Conservation (phyloP, 768 basidiomycete genomes). For the Flagelloscypha sp. region DNA sequence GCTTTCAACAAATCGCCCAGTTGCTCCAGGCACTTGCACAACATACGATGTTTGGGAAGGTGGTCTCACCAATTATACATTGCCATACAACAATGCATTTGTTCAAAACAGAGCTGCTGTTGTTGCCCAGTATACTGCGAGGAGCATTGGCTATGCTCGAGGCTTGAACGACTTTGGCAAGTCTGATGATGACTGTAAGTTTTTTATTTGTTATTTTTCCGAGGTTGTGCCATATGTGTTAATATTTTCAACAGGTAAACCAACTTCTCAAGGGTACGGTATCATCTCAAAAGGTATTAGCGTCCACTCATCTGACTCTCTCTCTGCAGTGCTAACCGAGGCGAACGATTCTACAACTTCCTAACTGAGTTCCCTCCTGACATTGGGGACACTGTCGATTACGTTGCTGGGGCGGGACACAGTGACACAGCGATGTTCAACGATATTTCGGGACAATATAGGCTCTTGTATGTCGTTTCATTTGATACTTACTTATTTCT, state of each 20-base stretch:
- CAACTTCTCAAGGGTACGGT: constrained; percentile 1
- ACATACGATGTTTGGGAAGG: not conserved
- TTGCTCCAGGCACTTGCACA: constrained; percentile 1
- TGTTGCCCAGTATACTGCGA: constrained; percentile 1
- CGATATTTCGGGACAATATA: constrained; percentile 1
- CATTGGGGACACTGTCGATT: constrained; percentile 3
- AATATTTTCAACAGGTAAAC: no score
- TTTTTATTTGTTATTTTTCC: no score
- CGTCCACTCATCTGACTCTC: not conserved
- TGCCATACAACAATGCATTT: constrained; percentile 2
- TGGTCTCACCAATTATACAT: constrained; percentile 1
- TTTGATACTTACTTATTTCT: not conserved
- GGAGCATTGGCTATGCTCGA: constrained; percentile 2
- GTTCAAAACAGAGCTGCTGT: not conserved
- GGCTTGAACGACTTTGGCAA: constrained; percentile 2
- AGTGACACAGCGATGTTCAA: not conserved
- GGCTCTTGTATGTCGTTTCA: not conserved
- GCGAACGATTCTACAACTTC: constrained; percentile 3
- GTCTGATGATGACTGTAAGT: not conserved
- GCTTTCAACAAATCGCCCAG: constrained; percentile 1
- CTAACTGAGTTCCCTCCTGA: constrained; percentile 1
- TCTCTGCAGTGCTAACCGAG: constrained; percentile 1
- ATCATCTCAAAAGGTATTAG: not conserved
- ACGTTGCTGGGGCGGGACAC: not conserved
- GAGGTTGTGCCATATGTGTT: no score